Base-by-base conservation (phyloP, 139 green algal species). In the Chlorella sp. region DNA sequence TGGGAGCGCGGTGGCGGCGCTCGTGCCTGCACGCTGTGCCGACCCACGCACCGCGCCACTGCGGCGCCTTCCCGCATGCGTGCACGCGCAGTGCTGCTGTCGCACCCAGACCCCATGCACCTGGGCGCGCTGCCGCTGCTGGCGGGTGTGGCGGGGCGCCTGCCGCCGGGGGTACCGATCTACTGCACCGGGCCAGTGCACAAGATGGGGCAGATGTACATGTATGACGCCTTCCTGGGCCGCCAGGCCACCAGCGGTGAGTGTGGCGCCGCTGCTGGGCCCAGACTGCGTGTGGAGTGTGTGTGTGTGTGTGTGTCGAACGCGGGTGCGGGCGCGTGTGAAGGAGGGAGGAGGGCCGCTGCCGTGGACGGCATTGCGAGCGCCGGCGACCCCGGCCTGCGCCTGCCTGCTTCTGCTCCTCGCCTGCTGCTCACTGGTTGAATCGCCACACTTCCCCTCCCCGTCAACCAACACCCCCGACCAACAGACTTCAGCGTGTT, bases 91-190 rank as follows among this genome's bases (percentile, higher is more conserved):
- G 92, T 98, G 60, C 80, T 98, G 68, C 72, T 98, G 35, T 94
- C 89, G 0, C 94, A 98, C 67, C 80, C 89, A 0, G 89, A 95
- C 64, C 77, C 77, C 2, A 40, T 42, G 2, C 95, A 98, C 76
- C 35, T 97, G 43, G 95, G 94, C 0, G 95, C 92, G 0, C 82
- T 98, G 72, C 92, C 95, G 2, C 92, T 93, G 74, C 80, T 94
- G 25, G 74, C 95, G 27, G 82, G 77, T 9, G 70, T 62, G n/a
- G 33, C 38, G 19, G 58, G 58, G 48, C 63, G 68, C 27, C 3
- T 33, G 2, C n/a, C n/a, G n/a, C n/a, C n/a, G n/a, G n/a, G n/a
- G n/a, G 88, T 78, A 1, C 90, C 88, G 8, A 71, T 99, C 2
- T 97, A 93, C 70, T 83, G 74, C 59, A 98, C 95, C 17, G 60